phyloP scores from a whole-genome alignment of 176 grass and related monocot species.

The Oryza glumipatula region DNA sequence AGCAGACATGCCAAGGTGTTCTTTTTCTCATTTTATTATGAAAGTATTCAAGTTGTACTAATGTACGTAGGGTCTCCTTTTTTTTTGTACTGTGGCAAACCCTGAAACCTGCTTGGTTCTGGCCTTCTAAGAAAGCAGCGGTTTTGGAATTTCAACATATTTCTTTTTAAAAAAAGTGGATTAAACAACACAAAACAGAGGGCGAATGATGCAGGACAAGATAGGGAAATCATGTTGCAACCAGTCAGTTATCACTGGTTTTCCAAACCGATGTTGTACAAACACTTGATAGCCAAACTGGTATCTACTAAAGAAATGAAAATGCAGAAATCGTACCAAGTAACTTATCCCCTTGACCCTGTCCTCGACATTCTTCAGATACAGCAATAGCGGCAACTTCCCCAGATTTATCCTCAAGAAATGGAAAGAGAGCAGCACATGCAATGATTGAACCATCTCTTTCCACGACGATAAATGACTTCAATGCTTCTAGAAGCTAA shows the following conservation, averaged over 20 bases:
- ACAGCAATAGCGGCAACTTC: constrained; percentile 96
- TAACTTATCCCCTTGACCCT: constrained; percentile 96
- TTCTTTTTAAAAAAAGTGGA: neutral
- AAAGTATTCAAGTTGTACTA: neutral
- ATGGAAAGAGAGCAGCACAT: constrained; percentile 88
- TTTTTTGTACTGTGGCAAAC: neutral
- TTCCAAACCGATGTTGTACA: neutral
- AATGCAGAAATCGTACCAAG: constrained; percentile 59
- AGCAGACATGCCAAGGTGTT: neutral
- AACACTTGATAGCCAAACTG: constrained; percentile 9
- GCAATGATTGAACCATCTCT: constrained; percentile 94
- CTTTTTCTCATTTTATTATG: neutral
- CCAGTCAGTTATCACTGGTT: neutral
- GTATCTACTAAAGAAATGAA: neutral
- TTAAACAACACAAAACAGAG: constrained; percentile 19
- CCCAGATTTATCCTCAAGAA: constrained; percentile 77
- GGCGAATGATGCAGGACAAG: neutral
- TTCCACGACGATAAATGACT: constrained; percentile 70
- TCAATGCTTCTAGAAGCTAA: constrained; percentile 74
- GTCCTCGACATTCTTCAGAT: constrained; percentile 91
- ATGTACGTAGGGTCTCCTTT: neutral
- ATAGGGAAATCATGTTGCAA: neutral
- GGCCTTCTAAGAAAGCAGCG: neutral
- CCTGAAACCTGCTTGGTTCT: constrained; percentile 15
- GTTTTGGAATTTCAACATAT: neutral